Evolutionary conservation across 2,329 filamentous ascomycete species (phyloP).

Genomic region (Colletotrichum sp.): DNA sequence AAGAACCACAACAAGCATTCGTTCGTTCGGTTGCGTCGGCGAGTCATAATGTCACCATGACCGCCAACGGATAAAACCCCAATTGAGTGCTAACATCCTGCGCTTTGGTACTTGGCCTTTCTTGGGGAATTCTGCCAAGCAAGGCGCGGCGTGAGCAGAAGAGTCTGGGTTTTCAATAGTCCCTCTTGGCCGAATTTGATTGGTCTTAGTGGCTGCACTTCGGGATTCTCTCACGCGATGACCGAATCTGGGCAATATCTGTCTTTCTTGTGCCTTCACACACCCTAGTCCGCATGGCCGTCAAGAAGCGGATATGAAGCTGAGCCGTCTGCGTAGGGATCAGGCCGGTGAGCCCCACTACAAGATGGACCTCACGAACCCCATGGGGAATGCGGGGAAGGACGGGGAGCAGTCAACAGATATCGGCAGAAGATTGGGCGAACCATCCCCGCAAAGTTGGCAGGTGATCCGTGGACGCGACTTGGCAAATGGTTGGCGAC

Average conservation of each 20-base stretch:
- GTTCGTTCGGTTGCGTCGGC: not conserved
- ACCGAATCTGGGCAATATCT: not conserved
- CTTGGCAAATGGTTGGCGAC: slow-evolving; percentile 6
- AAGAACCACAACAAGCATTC: not conserved
- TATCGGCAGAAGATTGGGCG: not conserved
- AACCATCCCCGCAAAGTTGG: not conserved
- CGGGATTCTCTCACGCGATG: not conserved
- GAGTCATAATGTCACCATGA: not conserved
- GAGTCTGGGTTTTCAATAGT: not conserved
- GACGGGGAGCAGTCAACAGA: not conserved
- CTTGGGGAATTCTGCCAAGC: not conserved
- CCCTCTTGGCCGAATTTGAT: not conserved
- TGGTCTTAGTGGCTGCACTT: not conserved
- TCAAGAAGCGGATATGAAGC: not conserved
- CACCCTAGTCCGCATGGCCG: not conserved
- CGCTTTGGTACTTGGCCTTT: not conserved
- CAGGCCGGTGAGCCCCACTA: not conserved
- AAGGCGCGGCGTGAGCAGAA: not conserved
- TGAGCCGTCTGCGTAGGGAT: not conserved
- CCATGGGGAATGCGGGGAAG: not conserved
- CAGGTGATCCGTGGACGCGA: not conserved
- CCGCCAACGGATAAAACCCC: not conserved
- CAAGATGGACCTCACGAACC: not conserved
- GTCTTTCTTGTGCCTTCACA: not conserved
- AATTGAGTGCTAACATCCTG: not conserved